phyloP scores from a whole-genome alignment of 2,329 filamentous ascomycete species.

The Chalara sp. region DNA sequence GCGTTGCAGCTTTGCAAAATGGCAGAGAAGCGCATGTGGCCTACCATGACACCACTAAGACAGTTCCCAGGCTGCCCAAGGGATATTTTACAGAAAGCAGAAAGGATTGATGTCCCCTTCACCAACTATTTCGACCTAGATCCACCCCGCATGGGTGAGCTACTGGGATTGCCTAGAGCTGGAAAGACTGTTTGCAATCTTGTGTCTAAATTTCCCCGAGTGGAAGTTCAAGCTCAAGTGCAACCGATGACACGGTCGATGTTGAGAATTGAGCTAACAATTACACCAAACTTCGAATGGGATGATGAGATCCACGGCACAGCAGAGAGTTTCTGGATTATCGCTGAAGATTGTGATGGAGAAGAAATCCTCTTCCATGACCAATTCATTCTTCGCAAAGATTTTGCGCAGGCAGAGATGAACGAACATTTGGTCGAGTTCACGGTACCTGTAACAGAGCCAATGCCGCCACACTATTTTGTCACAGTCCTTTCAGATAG shows the following conservation, averaged over 20 bases:
- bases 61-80: slow-evolving; percentile 79
- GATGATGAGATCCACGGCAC: slow-evolving; percentile 81
- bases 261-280: slow-evolving; percentile 81
- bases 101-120: slow-evolving; percentile 93
- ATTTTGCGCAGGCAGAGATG: slow-evolving; percentile 77
- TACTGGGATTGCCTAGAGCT: slow-evolving; percentile 83
- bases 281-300: slow-evolving; percentile 94
- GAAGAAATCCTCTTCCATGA: slow-evolving; percentile 95
- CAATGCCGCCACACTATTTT: slow-evolving; percentile 98
- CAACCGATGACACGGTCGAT: slow-evolving; percentile 93
- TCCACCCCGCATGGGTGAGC: slow-evolving; percentile 90
- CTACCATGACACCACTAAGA: slow-evolving; percentile 91
- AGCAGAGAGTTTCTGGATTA: slow-evolving; percentile 92
- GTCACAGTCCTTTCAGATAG: slow-evolving; percentile 90
- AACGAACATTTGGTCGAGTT: slow-evolving; percentile 96
- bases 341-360: slow-evolving; percentile 95
- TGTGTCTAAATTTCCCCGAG: slow-evolving; percentile 85
- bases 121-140: slow-evolving; percentile 92
- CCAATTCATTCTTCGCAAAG: slow-evolving; percentile 83
- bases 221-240: slow-evolving; percentile 88
- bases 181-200: slow-evolving; percentile 79
- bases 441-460: slow-evolving; percentile 92
- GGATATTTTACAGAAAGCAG: slow-evolving; percentile 86
- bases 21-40: slow-evolving; percentile 99
- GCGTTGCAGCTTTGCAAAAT: slow-evolving; percentile 96